Conservation (phyloP, 2,329 filamentous ascomycete genomes). For the Talaromyces sp. region DNA sequence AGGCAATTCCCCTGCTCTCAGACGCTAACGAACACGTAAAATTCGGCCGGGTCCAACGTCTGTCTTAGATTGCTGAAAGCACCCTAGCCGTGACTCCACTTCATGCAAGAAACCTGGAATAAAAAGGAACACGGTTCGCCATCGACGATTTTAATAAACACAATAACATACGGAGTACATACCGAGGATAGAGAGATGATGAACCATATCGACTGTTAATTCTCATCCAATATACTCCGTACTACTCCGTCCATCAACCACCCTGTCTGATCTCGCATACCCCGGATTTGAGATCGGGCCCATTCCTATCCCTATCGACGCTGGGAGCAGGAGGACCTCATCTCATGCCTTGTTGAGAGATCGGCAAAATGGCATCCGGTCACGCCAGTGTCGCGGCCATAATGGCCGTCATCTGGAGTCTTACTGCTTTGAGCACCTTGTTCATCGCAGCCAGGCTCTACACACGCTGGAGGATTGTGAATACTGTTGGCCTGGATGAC, state of each 20-base stretch:
- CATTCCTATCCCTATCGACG: background rate
- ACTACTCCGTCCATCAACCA: background rate
- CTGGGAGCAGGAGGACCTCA: background rate
- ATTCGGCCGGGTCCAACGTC: background rate
- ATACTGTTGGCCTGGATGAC: slow-evolving; percentile 10
- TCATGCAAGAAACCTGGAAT: background rate
- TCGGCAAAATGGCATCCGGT: background rate
- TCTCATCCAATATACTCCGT: background rate
- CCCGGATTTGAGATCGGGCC: background rate
- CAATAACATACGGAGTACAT: background rate
- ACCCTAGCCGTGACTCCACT: background rate
- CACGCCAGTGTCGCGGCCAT: slow-evolving; percentile 1
- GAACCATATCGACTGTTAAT: background rate
- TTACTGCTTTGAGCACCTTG: slow-evolving; percentile 7
- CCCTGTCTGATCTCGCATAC: background rate
- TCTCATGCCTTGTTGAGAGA: background rate
- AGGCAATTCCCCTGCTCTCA: background rate
- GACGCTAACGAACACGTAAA: background rate
- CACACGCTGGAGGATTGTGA: slow-evolving; percentile 8
- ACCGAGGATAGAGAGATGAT: background rate
- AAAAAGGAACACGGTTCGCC: background rate
- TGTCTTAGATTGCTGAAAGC: background rate
- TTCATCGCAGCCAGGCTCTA: slow-evolving; percentile 8
- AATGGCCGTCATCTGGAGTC: slow-evolving; percentile 10
- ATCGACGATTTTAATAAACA: background rate